A percentile compares a stretch with the other conserved stretches of the same genome.
These are phyloP conservation scores for Saccharomycodes ludwigii DNA, from an alignment of 805 yeast species.

Conservation along the genomic window DNA sequence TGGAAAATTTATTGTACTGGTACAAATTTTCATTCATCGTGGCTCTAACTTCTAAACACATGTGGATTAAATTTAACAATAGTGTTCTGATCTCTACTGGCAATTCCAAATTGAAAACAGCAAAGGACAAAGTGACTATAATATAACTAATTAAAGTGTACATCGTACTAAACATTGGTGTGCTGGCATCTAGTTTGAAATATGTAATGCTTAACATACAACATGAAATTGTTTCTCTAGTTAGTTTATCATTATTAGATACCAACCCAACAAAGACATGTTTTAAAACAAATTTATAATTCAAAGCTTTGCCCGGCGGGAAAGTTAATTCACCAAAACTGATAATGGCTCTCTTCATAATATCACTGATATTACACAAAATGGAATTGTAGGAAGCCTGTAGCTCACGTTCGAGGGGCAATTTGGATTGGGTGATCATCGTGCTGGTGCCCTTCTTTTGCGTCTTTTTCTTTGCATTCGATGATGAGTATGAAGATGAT, in stretches of 20 bases:
- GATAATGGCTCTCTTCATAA: no score
- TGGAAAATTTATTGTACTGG: conserved; percentile 13
- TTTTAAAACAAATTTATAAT: conserved; percentile 2
- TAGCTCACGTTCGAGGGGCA: no score
- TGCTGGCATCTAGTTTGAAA: conserved; percentile 19
- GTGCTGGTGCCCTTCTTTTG: neutral
- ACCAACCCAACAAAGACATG: conserved; percentile 22
- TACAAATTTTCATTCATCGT: conserved; percentile 19
- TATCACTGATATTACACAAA: no score
- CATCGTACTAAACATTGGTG: conserved; percentile 19
- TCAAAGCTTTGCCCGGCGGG: no score
- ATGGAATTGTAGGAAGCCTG: no score
- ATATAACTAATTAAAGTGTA: conserved; percentile 24
- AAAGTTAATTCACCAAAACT: no score
- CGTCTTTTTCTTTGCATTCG: neutral
- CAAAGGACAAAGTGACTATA: conserved; percentile 26
- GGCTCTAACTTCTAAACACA: conserved; percentile 24
- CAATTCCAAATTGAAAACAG: conserved; percentile 20
- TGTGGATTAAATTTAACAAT: conserved; percentile 21
- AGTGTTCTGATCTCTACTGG: conserved; percentile 24
- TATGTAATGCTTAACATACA: conserved; percentile 25
- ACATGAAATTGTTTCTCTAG: conserved; percentile 22
- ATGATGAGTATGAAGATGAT: conserved; percentile 3
- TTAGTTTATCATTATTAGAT: conserved; percentile 15
- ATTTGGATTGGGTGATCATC: no score